Conservation (phyloP, 129 eudicot genomes). For the Flaveria linearis region DNA sequence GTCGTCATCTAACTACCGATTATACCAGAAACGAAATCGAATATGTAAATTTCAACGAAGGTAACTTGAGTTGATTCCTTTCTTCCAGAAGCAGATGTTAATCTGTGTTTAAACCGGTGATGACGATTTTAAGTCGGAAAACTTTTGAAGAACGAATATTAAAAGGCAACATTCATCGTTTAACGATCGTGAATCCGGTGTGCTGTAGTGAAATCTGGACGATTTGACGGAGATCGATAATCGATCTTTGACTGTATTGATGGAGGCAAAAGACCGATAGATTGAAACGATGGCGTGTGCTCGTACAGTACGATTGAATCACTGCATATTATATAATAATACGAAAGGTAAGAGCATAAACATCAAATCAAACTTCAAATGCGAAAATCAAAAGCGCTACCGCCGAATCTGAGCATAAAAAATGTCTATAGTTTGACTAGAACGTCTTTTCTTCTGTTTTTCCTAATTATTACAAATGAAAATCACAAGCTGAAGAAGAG, state of each 20-base stretch:
- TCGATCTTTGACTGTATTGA: conserved; percentile 28
- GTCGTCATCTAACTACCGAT: conserved; percentile 20
- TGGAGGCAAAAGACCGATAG: neutral
- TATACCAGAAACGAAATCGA: neutral
- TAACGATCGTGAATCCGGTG: neutral
- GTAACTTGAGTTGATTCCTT: too few relatives aligned
- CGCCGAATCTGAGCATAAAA: conserved; percentile 37
- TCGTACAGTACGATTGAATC: conserved; percentile 17
- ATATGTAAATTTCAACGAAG: neutral
- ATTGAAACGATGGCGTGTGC: conserved; percentile 14
- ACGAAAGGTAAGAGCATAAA: conserved; percentile 27
- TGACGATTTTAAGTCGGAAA: neutral
- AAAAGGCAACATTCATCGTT: conserved; percentile 3
- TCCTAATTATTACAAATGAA: conserved; percentile 28
- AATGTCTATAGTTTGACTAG: conserved; percentile 34
- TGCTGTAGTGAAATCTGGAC: conserved; percentile 26
- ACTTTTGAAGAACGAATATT: neutral
- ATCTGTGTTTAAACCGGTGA: conserved; percentile 1
- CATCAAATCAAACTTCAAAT: conserved; percentile 30
- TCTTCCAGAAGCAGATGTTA: neutral
- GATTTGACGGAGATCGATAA: conserved; percentile 28
- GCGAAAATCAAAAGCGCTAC: conserved; percentile 27
- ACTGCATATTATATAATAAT: conserved; percentile 24
- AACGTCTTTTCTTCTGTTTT: conserved; percentile 31
- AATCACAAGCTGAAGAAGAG: neutral